Conservation (phyloP, 805 yeast species). For the Pichia thaimueangensis region DNA sequence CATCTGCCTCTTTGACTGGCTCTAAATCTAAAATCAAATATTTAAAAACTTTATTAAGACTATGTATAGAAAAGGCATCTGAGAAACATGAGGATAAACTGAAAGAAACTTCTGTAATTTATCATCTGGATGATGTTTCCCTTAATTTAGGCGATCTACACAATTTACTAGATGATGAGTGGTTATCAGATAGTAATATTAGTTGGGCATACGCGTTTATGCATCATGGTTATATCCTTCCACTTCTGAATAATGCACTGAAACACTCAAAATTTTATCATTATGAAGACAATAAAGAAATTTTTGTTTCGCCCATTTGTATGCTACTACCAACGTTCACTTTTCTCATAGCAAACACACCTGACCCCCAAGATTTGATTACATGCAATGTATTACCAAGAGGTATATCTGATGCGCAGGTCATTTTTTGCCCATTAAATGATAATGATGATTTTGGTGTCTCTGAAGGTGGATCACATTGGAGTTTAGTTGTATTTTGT, state of each 20-base stretch:
- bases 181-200: constrained; percentile 70
- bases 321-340: constrained; percentile 57
- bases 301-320: constrained; percentile 23
- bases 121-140: constrained; percentile 52
- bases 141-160: constrained; percentile 52
- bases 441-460: constrained; percentile 54
- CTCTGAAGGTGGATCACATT: constrained; percentile 57
- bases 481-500: constrained; percentile 56
- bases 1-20: not conserved
- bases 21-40: constrained; percentile 2
- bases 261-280: constrained; percentile 18
- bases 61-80: not conserved
- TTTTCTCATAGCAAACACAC: constrained; percentile 50
- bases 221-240: constrained; percentile 29
- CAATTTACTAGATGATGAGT: constrained; percentile 55
- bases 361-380: constrained; percentile 34
- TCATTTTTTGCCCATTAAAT: constrained; percentile 64
- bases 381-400: constrained; percentile 39
- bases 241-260: constrained; percentile 24
- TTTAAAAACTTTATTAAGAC: not conserved
- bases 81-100: not conserved
- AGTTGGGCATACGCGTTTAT: constrained; percentile 55
- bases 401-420: constrained; percentile 33
- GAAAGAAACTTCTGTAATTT: constrained; percentile 14
- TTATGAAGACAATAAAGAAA: not conserved